Base-by-base conservation (phyloP, 345 rosid genomes). In the Noccaea caerulescens region DNA sequence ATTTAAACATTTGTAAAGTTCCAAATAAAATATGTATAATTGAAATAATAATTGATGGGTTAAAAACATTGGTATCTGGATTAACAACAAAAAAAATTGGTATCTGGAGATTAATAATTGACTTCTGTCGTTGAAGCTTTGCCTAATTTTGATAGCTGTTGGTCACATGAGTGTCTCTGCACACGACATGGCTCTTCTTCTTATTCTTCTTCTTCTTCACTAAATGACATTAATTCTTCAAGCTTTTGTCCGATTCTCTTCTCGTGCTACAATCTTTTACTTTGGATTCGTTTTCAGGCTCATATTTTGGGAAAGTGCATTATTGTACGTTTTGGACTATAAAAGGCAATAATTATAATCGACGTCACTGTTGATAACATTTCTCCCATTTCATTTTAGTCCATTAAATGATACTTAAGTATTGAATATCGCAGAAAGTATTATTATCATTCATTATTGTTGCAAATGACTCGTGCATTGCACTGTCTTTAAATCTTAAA, bases 151-250 rank as follows among this genome's bases (percentile, higher is more conserved):
- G 57, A 50, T 43, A 74, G 72, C 23, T 74, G 72, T 33, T 66
- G 60, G 39, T 73, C 78, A 74, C 78, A 74, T 74, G 78, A 73
- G 72, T 72, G 51, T 56, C 37, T 65, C 58, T 64, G 52, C 71
- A 47, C 41, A 73, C 66, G 77, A 37, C 58, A 64, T 47, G 14
- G 34, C 59, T 51, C 47, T 20, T 32, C 67, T 50, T 66, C 51
- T 53, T 53, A 7, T 38, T 52, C 58, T 38, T 47, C 61, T 8
- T 23, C 23, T 32, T 64, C 42, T 37, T 72, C 68, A 52, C 57
- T 62, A 55, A 68, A 61, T 68, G 66, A 56, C 79, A 76, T 69
- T 33, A 52, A 62, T 63, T 54, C 61, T 20, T 32, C 20, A 58
- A 49, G 51, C 47, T 37, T 69, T 76, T 69, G 79, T 69, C 75